Percentiles rank a stretch among this genome's conserved stretches.
Evolutionary conservation across 2,329 filamentous ascomycete genomes (phyloP).

Genomic region (Alternaria dauci): DNA sequence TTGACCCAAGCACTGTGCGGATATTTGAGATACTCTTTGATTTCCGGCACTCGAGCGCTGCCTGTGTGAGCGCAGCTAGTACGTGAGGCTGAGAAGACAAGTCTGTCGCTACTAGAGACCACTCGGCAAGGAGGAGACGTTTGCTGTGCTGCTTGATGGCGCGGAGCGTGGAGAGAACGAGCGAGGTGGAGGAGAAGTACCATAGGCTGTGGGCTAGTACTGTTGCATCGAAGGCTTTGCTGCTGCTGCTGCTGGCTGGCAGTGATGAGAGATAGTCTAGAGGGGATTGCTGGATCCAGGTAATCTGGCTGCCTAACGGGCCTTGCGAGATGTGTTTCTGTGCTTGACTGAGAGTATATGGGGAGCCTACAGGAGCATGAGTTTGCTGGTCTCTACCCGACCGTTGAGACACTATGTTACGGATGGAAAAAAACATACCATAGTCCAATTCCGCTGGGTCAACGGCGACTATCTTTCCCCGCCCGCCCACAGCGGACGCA

Average conservation of each 20-base stretch:
- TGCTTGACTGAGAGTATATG: slow-evolving; percentile 59
- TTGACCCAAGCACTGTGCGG: slow-evolving; percentile 56
- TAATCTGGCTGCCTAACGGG: slow-evolving; percentile 54
- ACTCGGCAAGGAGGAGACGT: slow-evolving; percentile 58
- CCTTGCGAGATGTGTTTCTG: slow-evolving; percentile 56
- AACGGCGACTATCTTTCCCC: slow-evolving; percentile 58
- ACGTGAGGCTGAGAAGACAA: slow-evolving; percentile 59
- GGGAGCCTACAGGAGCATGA: slow-evolving; percentile 37
- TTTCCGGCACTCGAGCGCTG: slow-evolving; percentile 55
- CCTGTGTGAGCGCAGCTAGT: slow-evolving; percentile 59
- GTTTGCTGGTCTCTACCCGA: slow-evolving; percentile 4
- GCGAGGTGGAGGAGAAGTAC: slow-evolving; percentile 59
- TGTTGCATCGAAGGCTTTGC: slow-evolving; percentile 54
- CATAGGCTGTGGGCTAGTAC: slow-evolving; percentile 63
- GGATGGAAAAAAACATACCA: not conserved
- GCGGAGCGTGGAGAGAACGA: slow-evolving; percentile 50
- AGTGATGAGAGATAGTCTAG: slow-evolving; percentile 33
- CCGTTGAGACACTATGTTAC: not conserved
- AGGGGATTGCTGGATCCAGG: slow-evolving; percentile 54
- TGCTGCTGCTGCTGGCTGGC: slow-evolving; percentile 5
- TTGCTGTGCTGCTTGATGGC: slow-evolving; percentile 47
- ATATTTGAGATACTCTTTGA: slow-evolving; percentile 57
- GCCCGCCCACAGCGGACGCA: slow-evolving; percentile 57
- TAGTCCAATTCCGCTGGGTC: slow-evolving; percentile 63
- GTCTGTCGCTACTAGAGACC: slow-evolving; percentile 54